These are phyloP conservation scores for Grigorovia humatica DNA, from an alignment of 805 yeast species.

Conservation along the genomic window DNA sequence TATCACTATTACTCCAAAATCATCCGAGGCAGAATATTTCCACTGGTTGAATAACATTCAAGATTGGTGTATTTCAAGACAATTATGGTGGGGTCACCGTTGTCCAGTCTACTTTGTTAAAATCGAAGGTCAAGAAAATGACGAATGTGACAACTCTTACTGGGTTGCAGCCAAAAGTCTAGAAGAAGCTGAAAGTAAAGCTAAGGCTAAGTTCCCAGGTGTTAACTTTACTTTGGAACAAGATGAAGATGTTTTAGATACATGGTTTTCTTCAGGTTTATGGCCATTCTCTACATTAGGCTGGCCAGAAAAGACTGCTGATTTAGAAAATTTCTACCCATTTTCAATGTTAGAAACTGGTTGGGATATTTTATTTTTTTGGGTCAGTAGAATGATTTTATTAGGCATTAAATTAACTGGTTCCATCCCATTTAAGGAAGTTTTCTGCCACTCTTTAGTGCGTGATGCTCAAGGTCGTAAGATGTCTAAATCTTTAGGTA, in stretches of 20 bases:
- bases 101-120: conserved; percentile 89
- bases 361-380: conserved; percentile 98
- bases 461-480: conserved; percentile 99
- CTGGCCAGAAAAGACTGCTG: conserved; percentile 79
- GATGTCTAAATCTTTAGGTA: conserved; percentile 97
- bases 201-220: conserved; percentile 60
- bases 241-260: conserved; percentile 96
- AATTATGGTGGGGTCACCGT: conserved; percentile 95
- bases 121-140: conserved; percentile 62
- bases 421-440: conserved; percentile 85
- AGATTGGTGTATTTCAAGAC: conserved; percentile 99
- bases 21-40: conserved; percentile 88
- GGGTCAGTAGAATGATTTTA: conserved; percentile 96
- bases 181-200: conserved; percentile 81
- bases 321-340: conserved; percentile 73
- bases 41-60: conserved; percentile 93
- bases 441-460: conserved; percentile 94
- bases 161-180: conserved; percentile 87
- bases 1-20: conserved; percentile 72
- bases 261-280: conserved; percentile 97
- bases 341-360: conserved; percentile 95
- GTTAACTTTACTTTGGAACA: conserved; percentile 69
- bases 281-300: conserved; percentile 97
- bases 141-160: conserved; percentile 50
- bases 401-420: conserved; percentile 87